Evolutionary conservation across 352 stramenopile species (phyloP).

Genomic region (Phytophthora litchii): DNA sequence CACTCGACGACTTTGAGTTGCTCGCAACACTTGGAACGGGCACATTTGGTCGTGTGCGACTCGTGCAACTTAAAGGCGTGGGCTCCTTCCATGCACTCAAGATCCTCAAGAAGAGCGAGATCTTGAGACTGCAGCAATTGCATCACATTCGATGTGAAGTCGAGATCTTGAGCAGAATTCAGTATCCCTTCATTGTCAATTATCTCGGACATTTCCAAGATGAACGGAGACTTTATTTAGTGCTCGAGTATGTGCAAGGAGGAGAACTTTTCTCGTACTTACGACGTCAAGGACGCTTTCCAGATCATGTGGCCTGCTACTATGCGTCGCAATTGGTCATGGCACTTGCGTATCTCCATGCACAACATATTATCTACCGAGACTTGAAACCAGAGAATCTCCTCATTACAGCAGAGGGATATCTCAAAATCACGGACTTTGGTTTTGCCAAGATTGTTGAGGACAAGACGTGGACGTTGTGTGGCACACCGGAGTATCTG

Average conservation of each 20-base stretch:
- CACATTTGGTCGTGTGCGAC: slow-evolving; percentile 89
- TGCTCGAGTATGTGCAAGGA: slow-evolving; percentile 93
- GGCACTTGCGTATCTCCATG: slow-evolving; percentile 89
- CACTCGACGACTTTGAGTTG: slow-evolving; percentile 78
- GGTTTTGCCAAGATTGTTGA: slow-evolving; percentile 93
- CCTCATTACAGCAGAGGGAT: slow-evolving; percentile 88
- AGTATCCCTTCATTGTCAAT: slow-evolving; percentile 92
- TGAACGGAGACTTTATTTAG: slow-evolving; percentile 86
- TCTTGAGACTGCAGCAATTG: slow-evolving; percentile 89
- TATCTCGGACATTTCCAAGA: slow-evolving; percentile 91
- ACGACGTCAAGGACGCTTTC: slow-evolving; percentile 77
- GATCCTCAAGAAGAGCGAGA: slow-evolving; percentile 93
- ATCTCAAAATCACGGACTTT: slow-evolving; percentile 95
- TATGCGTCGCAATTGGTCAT: slow-evolving; percentile 90
- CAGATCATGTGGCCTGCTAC: slow-evolving; percentile 87
- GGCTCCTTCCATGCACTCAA: slow-evolving; percentile 87
- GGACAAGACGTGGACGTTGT: slow-evolving; percentile 92
- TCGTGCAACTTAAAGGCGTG: slow-evolving; percentile 72
- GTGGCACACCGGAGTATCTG: slow-evolving; percentile 93
- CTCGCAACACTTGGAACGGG: slow-evolving; percentile 84
- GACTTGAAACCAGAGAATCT: slow-evolving; percentile 95
- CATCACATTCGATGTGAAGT: slow-evolving; percentile 94
- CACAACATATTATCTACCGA: slow-evolving; percentile 93
- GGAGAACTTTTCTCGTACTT: slow-evolving; percentile 94
- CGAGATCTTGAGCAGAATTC: slow-evolving; percentile 86